Base-by-base conservation (phyloP, 192 early-diverging fungal genomes). In the Chytriomyces confervae region DNA sequence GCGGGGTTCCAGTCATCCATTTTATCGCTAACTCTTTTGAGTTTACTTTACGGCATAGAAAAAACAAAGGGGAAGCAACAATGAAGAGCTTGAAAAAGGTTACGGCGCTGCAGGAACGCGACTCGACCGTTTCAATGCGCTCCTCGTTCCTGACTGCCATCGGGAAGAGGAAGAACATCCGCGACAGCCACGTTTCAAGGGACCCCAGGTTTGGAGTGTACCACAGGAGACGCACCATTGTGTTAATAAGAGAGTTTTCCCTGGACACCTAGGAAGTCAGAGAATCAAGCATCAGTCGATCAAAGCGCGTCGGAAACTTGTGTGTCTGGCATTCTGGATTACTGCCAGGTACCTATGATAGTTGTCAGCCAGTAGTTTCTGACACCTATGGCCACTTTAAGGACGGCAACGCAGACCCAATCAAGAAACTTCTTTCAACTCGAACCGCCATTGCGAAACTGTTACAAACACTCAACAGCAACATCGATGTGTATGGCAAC, bases 401-500 rank as follows among this genome's bases (percentile, higher is more conserved):
- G 65, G 50, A 68, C 16, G 10, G 8, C 7, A 29, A 68, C 11
- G 44, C 16, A 16, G 75, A 77, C n/a, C 75, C 10, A 23, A 11
- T 65, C 9, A 13, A 45, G 27, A 66, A 57, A 44, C 45, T 50
- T 1, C 11, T 50, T 29, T 67, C 66, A 6, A 23, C 75, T 10
- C 4, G 51, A 24, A 9, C 43, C 6, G 50, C 53, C 44, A 61
- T 66, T 5, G 63, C 44, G 6, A 46, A 50, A 29, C 75, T 85
- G 13, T 24, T 79, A 5, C 76, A 81, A 20, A 68, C 64, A 45
- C 49, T 85, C 68, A 85, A 83, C 65, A 57, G 57, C 13, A 69
- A 80, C 9, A 75, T 87, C 29, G 86, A 88, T 72, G 27, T 29
- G 16, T 62, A 75, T 23, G 82, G 80, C 20, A 88, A 88, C 75